A percentile compares a stretch with the other conserved stretches of the same genome.
phyloP scores from a whole-genome alignment of 2,329 filamentous ascomycete species.

The Pleomassaria siparia region DNA sequence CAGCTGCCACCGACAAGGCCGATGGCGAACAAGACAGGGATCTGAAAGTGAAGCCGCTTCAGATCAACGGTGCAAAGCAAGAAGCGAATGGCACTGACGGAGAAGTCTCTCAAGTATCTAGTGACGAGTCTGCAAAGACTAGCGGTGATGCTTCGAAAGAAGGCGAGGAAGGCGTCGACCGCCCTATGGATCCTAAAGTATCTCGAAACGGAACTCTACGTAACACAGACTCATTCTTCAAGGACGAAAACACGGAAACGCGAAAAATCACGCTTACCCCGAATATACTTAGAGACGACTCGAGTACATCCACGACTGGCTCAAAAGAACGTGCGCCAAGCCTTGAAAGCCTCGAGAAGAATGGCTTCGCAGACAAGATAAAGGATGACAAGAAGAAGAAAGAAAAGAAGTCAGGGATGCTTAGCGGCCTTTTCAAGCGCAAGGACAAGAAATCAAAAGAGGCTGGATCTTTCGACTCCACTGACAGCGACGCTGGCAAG shows the following conservation, averaged over 20 bases:
- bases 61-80: slow-evolving; percentile 37
- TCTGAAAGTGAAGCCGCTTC: slow-evolving; percentile 41
- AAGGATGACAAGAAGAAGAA: slow-evolving; percentile 76
- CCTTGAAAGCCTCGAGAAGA: slow-evolving; percentile 75
- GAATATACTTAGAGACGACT: slow-evolving; percentile 83
- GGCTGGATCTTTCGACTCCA: slow-evolving; percentile 28
- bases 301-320: slow-evolving; percentile 43
- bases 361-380: slow-evolving; percentile 60
- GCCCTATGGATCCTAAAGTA: slow-evolving; percentile 44
- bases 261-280: slow-evolving; percentile 97
- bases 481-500: slow-evolving; percentile 51
- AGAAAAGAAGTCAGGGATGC: slow-evolving; percentile 69
- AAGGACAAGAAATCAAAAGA: slow-evolving; percentile 62
- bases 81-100: slow-evolving; percentile 21
- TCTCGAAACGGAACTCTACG: slow-evolving; percentile 84
- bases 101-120: slow-evolving; percentile 28
- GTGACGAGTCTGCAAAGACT: slow-evolving; percentile 43
- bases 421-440: slow-evolving; percentile 68
- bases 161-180: slow-evolving; percentile 68
- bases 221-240: slow-evolving; percentile 96
- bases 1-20: slow-evolving; percentile 21
- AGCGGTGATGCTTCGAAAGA: slow-evolving; percentile 53
- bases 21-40: slow-evolving; percentile 48
- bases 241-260: slow-evolving; percentile 90
- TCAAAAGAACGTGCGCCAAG: slow-evolving; percentile 60